Percentiles rank a stretch among this genome's conserved stretches.
Conservation (phyloP, 371 early-diverging fungal species). For the Dipsacomyces acuminosporus region DNA sequence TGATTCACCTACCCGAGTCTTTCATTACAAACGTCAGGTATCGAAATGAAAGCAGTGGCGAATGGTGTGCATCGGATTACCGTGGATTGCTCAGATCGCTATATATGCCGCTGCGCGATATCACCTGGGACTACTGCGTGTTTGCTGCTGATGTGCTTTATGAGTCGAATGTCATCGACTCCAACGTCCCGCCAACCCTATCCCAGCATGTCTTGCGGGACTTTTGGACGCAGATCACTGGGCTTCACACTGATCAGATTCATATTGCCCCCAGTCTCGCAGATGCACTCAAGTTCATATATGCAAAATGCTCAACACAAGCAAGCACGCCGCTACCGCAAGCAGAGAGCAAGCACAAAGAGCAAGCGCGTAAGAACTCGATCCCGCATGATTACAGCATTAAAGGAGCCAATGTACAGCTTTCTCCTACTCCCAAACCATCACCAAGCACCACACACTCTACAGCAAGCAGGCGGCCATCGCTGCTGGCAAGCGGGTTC, state of each 20-base stretch:
- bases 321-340: too few species aligned
- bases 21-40: constrained; percentile 13
- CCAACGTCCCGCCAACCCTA: constrained; percentile 26
- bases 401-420: too few species aligned
- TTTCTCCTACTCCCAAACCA: too few species aligned
- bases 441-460: background rate
- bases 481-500: background rate
- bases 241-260: constrained; percentile 23
- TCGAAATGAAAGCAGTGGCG: constrained; percentile 11
- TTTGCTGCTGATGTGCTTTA: constrained; percentile 25
- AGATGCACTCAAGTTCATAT: constrained; percentile 19
- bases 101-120: constrained; percentile 22
- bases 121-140: constrained; percentile 32
- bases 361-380: background rate
- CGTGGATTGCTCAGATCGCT: constrained; percentile 33
- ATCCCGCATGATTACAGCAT: background rate
- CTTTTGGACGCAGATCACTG: constrained; percentile 35
- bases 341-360: background rate
- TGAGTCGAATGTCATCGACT: constrained; percentile 27
- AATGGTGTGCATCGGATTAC: constrained; percentile 19
- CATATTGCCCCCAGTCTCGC: constrained; percentile 30
- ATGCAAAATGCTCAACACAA: constrained; percentile 13
- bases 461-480: background rate
- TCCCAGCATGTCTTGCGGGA: constrained; percentile 39
- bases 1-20: constrained; percentile 36